A percentile compares a stretch with the other conserved stretches of the same genome.
Conservation (phyloP, 148 eudicot species). For the Selenicereus undatus region DNA sequence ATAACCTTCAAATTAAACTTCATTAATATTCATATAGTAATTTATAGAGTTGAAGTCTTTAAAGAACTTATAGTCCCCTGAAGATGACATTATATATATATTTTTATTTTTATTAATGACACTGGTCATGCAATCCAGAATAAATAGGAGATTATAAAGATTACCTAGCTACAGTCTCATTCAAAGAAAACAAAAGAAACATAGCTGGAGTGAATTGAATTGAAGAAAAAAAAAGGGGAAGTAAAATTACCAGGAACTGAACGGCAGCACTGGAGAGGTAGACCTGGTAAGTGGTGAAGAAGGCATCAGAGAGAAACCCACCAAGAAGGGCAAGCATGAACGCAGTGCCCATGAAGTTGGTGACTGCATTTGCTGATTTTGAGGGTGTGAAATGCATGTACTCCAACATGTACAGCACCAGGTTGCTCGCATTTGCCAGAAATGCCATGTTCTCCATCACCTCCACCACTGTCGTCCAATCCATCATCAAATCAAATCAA, state of each 20-base stretch:
- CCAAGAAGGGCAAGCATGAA: slow-evolving; percentile 68
- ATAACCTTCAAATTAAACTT: too few relatives aligned
- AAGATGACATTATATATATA: background rate
- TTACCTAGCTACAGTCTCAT: too few relatives aligned
- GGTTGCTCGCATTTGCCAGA: slow-evolving; percentile 75
- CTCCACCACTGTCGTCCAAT: slow-evolving; percentile 40
- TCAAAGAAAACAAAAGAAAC: too few relatives aligned
- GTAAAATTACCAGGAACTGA: slow-evolving; percentile 48
- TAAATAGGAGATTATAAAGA: background rate
- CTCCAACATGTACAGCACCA: slow-evolving; percentile 53
- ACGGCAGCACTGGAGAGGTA: slow-evolving; percentile 49
- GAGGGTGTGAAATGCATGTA: slow-evolving; percentile 65
- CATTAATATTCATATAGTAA: too few relatives aligned
- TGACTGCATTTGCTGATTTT: slow-evolving; percentile 54
- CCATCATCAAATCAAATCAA: background rate
- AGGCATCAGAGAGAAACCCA: slow-evolving; percentile 74
- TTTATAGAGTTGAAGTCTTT: too few relatives aligned
- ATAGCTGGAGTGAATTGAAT: too few relatives aligned
- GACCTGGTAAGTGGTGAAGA: slow-evolving; percentile 52
- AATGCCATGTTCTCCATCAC: slow-evolving; percentile 75
- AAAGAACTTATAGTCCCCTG: too few relatives aligned
- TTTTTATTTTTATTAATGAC: too few relatives aligned
- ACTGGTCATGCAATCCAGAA: background rate
- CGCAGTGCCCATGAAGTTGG: slow-evolving; percentile 85
- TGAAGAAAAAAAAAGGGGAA: background rate